Evolutionary conservation across 1,284 basidiomycete genomes (phyloP).

Genomic region (Trichosporon asahii): DNA sequence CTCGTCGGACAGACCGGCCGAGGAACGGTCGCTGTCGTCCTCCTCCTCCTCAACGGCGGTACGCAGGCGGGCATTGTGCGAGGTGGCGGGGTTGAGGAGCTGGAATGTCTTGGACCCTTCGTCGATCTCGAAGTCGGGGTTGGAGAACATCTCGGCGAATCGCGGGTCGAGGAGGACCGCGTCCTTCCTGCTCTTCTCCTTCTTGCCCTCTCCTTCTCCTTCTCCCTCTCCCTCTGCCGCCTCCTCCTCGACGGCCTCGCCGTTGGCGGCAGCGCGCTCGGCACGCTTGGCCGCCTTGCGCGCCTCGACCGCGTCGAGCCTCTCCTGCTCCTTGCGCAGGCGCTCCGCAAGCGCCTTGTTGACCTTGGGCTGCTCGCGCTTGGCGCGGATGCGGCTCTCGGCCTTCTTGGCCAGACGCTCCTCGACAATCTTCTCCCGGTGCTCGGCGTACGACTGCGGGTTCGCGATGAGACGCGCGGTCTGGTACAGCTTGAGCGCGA

Average conservation of each 20-base stretch:
- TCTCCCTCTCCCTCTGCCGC: conserved; percentile 29
- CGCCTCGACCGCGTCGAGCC: conserved; percentile 62
- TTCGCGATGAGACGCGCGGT: conserved; percentile 93
- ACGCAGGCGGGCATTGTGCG: conserved; percentile 54
- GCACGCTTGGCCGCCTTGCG: conserved; percentile 55
- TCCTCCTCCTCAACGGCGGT: conserved; percentile 88
- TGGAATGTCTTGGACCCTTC: conserved; percentile 81
- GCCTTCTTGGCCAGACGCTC: conserved; percentile 90
- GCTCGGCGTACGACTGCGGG: conserved; percentile 91
- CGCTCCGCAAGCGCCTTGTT: conserved; percentile 91
- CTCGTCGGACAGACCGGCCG: conserved; percentile 59
- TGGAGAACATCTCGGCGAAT: conserved; percentile 86
- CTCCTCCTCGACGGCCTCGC: conserved; percentile 49
- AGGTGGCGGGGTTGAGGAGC: conserved; percentile 81
- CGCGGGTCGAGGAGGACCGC: conserved; percentile 80
- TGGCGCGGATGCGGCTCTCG: conserved; percentile 83
- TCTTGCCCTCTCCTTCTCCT: conserved; percentile 48
- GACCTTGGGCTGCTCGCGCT: conserved; percentile 68
- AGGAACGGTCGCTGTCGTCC: conserved; percentile 76
- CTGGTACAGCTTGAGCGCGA: conserved; percentile 92
- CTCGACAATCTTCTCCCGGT: conserved; percentile 79
- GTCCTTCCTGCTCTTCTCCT: conserved; percentile 51
- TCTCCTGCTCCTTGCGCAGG: conserved; percentile 70
- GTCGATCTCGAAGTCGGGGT: conserved; percentile 93
- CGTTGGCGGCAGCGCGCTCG: conserved; percentile 10